These are phyloP conservation scores for Blepharisma stoltei DNA, from an alignment of 73 alveolate genomes.

Conservation along the genomic window DNA sequence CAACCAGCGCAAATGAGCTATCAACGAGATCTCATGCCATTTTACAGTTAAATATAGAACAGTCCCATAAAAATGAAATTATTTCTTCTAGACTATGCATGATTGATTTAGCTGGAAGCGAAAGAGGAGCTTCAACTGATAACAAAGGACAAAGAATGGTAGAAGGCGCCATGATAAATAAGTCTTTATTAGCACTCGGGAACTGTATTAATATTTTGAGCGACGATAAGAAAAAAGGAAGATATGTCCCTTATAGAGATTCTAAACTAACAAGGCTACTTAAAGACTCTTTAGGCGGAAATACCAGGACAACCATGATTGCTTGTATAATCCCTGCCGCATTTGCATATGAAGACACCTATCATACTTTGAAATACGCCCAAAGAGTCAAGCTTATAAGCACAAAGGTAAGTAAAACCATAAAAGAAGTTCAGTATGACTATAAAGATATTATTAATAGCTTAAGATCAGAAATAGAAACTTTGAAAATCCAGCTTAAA, in stretches of 20 bases:
- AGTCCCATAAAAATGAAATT: slow-evolving; percentile 52
- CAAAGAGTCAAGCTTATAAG: slow-evolving; percentile 71
- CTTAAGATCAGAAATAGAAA: slow-evolving; percentile 62
- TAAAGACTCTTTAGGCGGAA: slow-evolving; percentile 90
- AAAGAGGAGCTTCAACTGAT: slow-evolving; percentile 78
- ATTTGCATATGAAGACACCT: slow-evolving; percentile 68
- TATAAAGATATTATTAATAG: slow-evolving; percentile 68
- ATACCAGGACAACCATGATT: slow-evolving; percentile 73
- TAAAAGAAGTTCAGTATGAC: slow-evolving; percentile 29
- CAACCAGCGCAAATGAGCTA: slow-evolving; percentile 65
- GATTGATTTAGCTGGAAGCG: slow-evolving; percentile 93
- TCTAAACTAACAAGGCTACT: slow-evolving; percentile 82
- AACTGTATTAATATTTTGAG: slow-evolving; percentile 86
- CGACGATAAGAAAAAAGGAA: slow-evolving; percentile 70
- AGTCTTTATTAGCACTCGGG: slow-evolving; percentile 75
- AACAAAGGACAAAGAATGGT: slow-evolving; percentile 79
- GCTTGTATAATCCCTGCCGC: slow-evolving; percentile 76
- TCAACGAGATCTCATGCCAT: slow-evolving; percentile 79
- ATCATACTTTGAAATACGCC: slow-evolving; percentile 75
- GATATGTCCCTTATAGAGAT: slow-evolving; percentile 82
- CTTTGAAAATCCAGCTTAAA: slow-evolving; percentile 37
- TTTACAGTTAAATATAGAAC: slow-evolving; percentile 56
- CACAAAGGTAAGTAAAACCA: slow-evolving; percentile 31
- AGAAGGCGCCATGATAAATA: slow-evolving; percentile 92
- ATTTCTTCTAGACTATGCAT: slow-evolving; percentile 62